Conservation (phyloP, 768 basidiomycete genomes). For the Sporobolomyces pararoseus region DNA sequence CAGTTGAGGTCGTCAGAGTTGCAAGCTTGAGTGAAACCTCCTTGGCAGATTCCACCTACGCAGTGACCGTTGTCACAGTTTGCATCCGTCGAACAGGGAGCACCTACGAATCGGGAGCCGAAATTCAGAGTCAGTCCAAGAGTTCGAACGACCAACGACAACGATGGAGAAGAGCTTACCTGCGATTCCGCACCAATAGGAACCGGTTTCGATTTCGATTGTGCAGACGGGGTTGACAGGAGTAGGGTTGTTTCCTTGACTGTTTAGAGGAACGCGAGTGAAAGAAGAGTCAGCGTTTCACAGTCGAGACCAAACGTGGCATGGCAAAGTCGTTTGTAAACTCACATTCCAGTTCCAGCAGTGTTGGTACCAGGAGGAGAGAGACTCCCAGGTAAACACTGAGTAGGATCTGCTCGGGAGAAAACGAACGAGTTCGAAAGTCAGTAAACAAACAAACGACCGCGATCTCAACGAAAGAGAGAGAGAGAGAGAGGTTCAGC, state of each 20-base stretch:
- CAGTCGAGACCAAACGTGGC: too few species aligned
- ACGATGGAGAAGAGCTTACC: background rate
- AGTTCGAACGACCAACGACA: too few species aligned
- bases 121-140: too few species aligned
- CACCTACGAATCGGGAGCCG: too few species aligned
- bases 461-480: too few species aligned
- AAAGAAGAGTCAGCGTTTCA: too few species aligned
- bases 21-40: slow-evolving; percentile 6
- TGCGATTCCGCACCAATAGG: slow-evolving; percentile 28
- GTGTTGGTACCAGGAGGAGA: slow-evolving; percentile 8
- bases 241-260: background rate
- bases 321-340: too few species aligned
- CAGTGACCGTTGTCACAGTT: slow-evolving; percentile 25
- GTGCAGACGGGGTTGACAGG: slow-evolving; percentile 16
- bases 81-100: slow-evolving; percentile 5
- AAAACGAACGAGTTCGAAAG: background rate
- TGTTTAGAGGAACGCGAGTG: too few species aligned
- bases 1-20: slow-evolving; percentile 3
- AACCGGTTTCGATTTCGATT: background rate
- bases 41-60: background rate
- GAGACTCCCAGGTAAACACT: slow-evolving; percentile 15
- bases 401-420: background rate
- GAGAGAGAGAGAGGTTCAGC: background rate
- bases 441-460: too few species aligned
- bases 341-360: slow-evolving; percentile 7